Evolutionary conservation across 73 alveolate species (phyloP).

Genomic region (Paramecium pentaurelia): DNA sequence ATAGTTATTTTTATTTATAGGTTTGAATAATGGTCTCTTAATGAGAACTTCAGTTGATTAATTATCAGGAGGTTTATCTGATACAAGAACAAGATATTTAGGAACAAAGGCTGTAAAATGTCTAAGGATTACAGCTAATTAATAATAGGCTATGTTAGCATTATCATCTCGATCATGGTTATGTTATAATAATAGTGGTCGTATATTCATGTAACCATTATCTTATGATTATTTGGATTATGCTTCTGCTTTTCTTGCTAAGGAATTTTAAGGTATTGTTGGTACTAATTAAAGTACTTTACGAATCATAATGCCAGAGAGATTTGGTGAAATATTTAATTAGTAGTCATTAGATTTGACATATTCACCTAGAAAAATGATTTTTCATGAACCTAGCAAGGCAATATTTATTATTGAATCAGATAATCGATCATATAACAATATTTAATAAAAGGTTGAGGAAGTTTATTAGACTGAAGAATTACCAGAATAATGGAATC

Average conservation of each 20-base stretch:
- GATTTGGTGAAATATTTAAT: slow-evolving; percentile 89
- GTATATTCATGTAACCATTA: slow-evolving; percentile 74
- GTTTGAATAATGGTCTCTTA: slow-evolving; percentile 93
- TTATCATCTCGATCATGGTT: slow-evolving; percentile 90
- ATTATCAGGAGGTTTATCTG: slow-evolving; percentile 96
- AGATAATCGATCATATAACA: slow-evolving; percentile 71
- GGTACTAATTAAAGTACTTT: slow-evolving; percentile 82
- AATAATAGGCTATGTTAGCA: slow-evolving; percentile 88
- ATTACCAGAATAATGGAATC: slow-evolving; percentile 64
- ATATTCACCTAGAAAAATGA: slow-evolving; percentile 92
- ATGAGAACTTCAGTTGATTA: slow-evolving; percentile 91
- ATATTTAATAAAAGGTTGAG: slow-evolving; percentile 58
- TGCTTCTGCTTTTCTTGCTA: slow-evolving; percentile 78
- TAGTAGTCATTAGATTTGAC: slow-evolving; percentile 73
- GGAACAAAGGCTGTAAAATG: slow-evolving; percentile 85
- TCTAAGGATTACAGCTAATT: slow-evolving; percentile 65
- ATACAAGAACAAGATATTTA: slow-evolving; percentile 86
- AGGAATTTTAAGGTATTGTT: slow-evolving; percentile 76
- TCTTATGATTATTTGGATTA: slow-evolving; percentile 80
- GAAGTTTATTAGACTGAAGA: slow-evolving; percentile 44
- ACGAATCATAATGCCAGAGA: slow-evolving; percentile 79
- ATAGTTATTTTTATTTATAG: slow-evolving; percentile 86
- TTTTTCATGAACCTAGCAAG: slow-evolving; percentile 78
- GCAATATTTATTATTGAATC: slow-evolving; percentile 87
- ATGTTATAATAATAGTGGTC: slow-evolving; percentile 87